Percentiles rank a stretch among this genome's conserved stretches.
Conservation (phyloP, 2,329 filamentous ascomycete genomes). For the Didymella pomorum region DNA sequence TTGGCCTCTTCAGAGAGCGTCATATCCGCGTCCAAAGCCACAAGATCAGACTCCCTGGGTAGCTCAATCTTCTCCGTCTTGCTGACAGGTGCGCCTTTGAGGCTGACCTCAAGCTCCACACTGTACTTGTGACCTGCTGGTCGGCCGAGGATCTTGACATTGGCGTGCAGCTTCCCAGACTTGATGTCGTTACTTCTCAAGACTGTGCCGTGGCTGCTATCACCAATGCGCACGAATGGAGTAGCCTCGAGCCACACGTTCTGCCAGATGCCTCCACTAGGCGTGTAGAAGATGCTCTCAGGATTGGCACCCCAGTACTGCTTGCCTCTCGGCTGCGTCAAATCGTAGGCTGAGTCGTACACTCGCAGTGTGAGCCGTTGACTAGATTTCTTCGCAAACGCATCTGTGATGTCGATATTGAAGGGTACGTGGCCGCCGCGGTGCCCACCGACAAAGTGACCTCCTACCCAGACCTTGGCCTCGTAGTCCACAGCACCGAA, state of each 20-base stretch:
- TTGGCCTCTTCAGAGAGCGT: constrained; percentile 56
- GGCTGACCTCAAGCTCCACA: constrained; percentile 63
- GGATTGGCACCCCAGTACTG: constrained; percentile 70
- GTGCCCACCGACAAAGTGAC: constrained; percentile 62
- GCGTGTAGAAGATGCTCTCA: constrained; percentile 68
- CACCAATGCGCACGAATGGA: constrained; percentile 61
- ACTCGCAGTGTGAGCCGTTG: constrained; percentile 64
- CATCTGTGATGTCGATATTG: constrained; percentile 65
- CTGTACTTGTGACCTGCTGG: constrained; percentile 56
- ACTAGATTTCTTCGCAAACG: constrained; percentile 31
- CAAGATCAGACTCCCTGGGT: constrained; percentile 60
- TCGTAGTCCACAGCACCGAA: constrained; percentile 71
- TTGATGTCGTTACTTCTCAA: constrained; percentile 64
- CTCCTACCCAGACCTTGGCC: constrained; percentile 65
- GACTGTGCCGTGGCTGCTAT: constrained; percentile 66
- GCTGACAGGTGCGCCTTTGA: constrained; percentile 59
- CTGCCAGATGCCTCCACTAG: constrained; percentile 67
- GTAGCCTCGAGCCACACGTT: constrained; percentile 66
- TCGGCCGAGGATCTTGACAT: constrained; percentile 60
- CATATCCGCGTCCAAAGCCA: constrained; percentile 59
- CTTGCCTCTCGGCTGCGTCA: constrained; percentile 72
- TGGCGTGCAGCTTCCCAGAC: constrained; percentile 60
- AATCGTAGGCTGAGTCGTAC: constrained; percentile 69
- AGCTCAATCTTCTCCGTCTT: constrained; percentile 56
- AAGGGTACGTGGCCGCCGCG: constrained; percentile 67